A percentile compares a stretch with the other conserved stretches of the same genome.
These are phyloP conservation scores for Sphaerosporella brunnea DNA, from an alignment of 495 filamentous ascomycete genomes.

Conservation along the genomic window DNA sequence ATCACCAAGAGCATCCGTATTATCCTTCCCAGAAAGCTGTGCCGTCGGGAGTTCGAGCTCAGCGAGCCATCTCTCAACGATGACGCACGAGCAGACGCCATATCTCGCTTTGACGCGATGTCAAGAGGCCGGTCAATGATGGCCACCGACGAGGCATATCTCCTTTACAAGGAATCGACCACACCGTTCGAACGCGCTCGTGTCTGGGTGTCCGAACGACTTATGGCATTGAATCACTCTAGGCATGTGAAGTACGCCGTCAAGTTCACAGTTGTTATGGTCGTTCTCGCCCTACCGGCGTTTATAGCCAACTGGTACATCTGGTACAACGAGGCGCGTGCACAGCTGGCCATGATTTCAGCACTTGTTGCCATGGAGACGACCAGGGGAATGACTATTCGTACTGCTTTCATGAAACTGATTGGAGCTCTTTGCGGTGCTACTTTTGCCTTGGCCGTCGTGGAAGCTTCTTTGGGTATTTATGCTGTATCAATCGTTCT, in stretches of 20 bases:
- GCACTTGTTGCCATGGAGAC: constrained; percentile 25
- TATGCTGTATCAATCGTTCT: constrained; percentile 11
- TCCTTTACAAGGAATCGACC: constrained; percentile 12
- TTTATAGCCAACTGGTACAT: constrained; percentile 17
- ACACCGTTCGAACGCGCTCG: constrained; percentile 13
- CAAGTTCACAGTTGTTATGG: constrained; percentile 24
- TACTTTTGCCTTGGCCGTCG: constrained; percentile 16
- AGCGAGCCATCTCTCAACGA: background rate
- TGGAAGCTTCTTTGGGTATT: constrained; percentile 11
- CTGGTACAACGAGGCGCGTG: constrained; percentile 22
- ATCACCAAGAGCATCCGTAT: constrained; percentile 10
- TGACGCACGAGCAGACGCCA: background rate
- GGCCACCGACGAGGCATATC: constrained; percentile 6
- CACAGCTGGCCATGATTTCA: constrained; percentile 23
- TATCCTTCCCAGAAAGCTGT: constrained; percentile 14
- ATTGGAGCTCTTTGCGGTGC: constrained; percentile 18
- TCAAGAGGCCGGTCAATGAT: constrained; percentile 6
- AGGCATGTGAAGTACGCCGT: constrained; percentile 23
- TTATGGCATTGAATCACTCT: constrained; percentile 16
- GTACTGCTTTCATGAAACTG: constrained; percentile 25
- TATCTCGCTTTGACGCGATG: constrained; percentile 2
- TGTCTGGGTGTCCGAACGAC: constrained; percentile 15
- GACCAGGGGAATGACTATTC: constrained; percentile 25
- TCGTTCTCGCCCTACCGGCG: constrained; percentile 20
- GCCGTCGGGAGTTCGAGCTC: background rate